Evolutionary conservation across 768 basidiomycete genomes (phyloP), one percentile per base, ranked within the genome.

Genomic region (Amanita jacksonii): DNA sequence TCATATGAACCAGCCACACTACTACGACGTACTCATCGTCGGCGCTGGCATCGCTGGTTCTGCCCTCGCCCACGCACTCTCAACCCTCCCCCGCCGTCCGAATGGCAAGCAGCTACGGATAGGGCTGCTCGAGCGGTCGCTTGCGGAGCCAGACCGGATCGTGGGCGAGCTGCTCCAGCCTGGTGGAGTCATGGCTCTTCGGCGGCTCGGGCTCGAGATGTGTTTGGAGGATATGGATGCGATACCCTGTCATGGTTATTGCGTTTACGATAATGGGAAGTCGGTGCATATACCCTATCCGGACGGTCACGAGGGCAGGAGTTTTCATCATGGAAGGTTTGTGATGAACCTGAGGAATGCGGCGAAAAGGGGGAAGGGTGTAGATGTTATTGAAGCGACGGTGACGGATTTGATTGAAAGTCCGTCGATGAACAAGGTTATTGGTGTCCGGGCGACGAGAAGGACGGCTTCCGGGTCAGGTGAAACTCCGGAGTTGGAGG

Each of bases 151-250:
- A 0, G 91, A 98, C 70, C 76, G 96, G 13, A 98, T 99, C 52
- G 96, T 98, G 25, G 96, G 96, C 19, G 96, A 99, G 61, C 78
- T 98, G 1, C 68, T 99, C 18, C 96, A 99, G 56, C 96, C 96
- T 1, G 92, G 84, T 1, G 96, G 96, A 1, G 79, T 91, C 18
- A 67, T 69, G 9, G 79, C 90, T 1, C 65, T 99, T 35, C 64
- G 75, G 45, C 63, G 74, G 28, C 76, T 99, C n/a, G 93, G 90
- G 0, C 60, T 99, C 52, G 76, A 76, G 38, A 65, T 65, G 5
- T 81, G 79, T 43, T 62, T 96, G 35, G 85, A 97, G 19, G 81
- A 74, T n/a, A 93, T 98, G 46, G 93, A 89, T 60, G 81, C 92
- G 0, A 71, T 91, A 23, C 76, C 77, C 0, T 83, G 78, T 10